phyloP scores from a whole-genome alignment of 495 filamentous ascomycete genomes.

The Tuber umbilicatum region DNA sequence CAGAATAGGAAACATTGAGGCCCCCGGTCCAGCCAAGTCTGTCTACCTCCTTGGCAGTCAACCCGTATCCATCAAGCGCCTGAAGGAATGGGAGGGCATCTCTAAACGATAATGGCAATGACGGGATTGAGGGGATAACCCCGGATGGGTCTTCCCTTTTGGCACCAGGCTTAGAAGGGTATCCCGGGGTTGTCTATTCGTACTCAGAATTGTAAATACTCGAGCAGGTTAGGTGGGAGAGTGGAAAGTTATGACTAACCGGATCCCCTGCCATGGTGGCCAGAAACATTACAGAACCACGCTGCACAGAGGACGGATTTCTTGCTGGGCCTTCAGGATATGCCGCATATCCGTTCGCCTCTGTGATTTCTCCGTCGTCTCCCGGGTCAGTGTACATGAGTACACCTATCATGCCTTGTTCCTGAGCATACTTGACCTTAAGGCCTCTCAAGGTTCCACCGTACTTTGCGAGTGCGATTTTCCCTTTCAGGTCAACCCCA shows the following conservation, averaged over 20 bases:
- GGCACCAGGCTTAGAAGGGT: constrained; percentile 82
- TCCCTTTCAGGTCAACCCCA: constrained; percentile 69
- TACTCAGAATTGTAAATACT: constrained; percentile 41
- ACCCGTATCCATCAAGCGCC: constrained; percentile 82
- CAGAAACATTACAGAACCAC: constrained; percentile 80
- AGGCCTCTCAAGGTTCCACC: constrained; percentile 80
- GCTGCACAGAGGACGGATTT: constrained; percentile 80
- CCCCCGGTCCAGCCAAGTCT: constrained; percentile 61
- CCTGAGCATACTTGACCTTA: constrained; percentile 87
- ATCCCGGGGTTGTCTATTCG: constrained; percentile 83
- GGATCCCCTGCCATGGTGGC: constrained; percentile 59
- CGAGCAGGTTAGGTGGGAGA: neutral
- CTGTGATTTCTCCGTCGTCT: constrained; percentile 74
- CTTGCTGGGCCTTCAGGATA: constrained; percentile 87
- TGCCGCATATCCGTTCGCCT: constrained; percentile 67
- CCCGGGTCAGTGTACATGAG: constrained; percentile 85
- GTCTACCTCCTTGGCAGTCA: constrained; percentile 69
- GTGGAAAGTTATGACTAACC: constrained; percentile 42
- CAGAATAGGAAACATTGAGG: constrained; percentile 82
- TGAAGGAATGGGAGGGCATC: constrained; percentile 81
- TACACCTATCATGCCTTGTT: constrained; percentile 78
- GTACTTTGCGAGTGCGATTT: constrained; percentile 67
- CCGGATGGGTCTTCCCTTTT: constrained; percentile 64
- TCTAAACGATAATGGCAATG: constrained; percentile 79
- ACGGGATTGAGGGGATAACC: constrained; percentile 77